These are phyloP conservation scores for Lichenothelia convexa DNA, from an alignment of 495 filamentous ascomycete species.

Conservation along the genomic window DNA sequence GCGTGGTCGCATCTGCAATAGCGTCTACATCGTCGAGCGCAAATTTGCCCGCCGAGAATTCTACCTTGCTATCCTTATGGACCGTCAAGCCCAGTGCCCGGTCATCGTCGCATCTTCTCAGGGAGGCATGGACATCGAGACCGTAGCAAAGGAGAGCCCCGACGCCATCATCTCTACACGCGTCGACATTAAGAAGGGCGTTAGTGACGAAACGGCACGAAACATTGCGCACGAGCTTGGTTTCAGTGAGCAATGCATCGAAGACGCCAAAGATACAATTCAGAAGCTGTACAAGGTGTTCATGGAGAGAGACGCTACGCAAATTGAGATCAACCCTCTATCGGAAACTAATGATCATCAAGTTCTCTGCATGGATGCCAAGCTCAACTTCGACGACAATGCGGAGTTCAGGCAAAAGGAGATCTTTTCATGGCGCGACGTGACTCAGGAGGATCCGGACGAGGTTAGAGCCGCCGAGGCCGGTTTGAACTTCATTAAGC, in stretches of 20 bases:
- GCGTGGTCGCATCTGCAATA: slow-evolving; percentile 74
- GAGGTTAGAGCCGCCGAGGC: slow-evolving; percentile 90
- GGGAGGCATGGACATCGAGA: slow-evolving; percentile 98
- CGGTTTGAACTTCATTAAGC: slow-evolving; percentile 98
- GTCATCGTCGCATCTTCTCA: slow-evolving; percentile 96
- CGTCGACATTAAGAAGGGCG: slow-evolving; percentile 84
- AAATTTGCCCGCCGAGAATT: slow-evolving; percentile 98
- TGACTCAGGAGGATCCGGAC: slow-evolving; percentile 86
- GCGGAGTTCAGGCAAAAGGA: slow-evolving; percentile 96
- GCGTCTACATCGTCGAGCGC: slow-evolving; percentile 97
- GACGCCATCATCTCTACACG: slow-evolving; percentile 85
- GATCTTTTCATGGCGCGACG: slow-evolving; percentile 82
- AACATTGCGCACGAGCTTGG: slow-evolving; percentile 83
- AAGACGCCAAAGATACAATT: slow-evolving; percentile 84
- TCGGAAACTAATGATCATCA: slow-evolving; percentile 94
- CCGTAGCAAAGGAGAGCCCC: slow-evolving; percentile 91
- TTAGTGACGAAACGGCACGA: slow-evolving; percentile 84
- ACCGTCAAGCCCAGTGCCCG: slow-evolving; percentile 75
- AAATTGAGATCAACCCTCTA: slow-evolving; percentile 98
- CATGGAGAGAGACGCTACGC: slow-evolving; percentile 92
- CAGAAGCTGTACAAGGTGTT: slow-evolving; percentile 98
- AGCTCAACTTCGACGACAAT: slow-evolving; percentile 95
- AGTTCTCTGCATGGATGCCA: slow-evolving; percentile 97
- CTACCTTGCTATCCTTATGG: slow-evolving; percentile 96
- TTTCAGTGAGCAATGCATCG: slow-evolving; percentile 91